These are phyloP conservation scores for Fusarium cicatricum DNA, from an alignment of 2,329 filamentous ascomycete genomes.

Conservation along the genomic window DNA sequence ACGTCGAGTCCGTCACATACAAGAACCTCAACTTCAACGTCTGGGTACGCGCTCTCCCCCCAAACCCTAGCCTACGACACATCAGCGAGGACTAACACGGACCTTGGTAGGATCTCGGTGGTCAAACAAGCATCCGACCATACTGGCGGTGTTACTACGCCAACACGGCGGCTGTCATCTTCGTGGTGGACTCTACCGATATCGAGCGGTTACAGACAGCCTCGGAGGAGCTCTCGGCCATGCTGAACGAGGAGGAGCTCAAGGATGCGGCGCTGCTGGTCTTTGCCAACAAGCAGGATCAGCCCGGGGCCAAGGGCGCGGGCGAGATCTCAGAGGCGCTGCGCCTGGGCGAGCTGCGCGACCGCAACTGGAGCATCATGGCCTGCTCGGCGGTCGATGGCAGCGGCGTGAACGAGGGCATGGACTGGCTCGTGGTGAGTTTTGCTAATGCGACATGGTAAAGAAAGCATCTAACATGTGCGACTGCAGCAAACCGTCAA, in stretches of 20 bases:
- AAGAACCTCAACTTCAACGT: constrained; percentile 99
- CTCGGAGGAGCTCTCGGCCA: constrained; percentile 89
- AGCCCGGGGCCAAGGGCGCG: constrained; percentile 94
- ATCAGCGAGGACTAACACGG: constrained; percentile 13
- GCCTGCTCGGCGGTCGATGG: constrained; percentile 97
- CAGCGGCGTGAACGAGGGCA: constrained; percentile 92
- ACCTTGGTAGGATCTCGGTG: constrained; percentile 78
- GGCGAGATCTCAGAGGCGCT: constrained; percentile 96
- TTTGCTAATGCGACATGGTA: neutral
- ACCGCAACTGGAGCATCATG: constrained; percentile 99
- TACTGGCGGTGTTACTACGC: constrained; percentile 99
- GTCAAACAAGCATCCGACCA: constrained; percentile 97
- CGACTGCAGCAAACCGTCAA: constrained; percentile 47
- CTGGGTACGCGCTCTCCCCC: constrained; percentile 70
- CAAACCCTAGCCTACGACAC: neutral
- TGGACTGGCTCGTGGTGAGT: constrained; percentile 96
- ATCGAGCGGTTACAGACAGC: constrained; percentile 94
- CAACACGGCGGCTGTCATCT: constrained; percentile 97
- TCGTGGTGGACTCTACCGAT: constrained; percentile 98
- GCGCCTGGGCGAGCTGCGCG: constrained; percentile 87
- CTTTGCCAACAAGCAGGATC: constrained; percentile 99
- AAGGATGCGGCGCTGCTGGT: constrained; percentile 91
- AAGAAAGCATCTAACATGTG: constrained; percentile 7
- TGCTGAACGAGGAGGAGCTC: constrained; percentile 97
- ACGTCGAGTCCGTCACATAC: constrained; percentile 98